phyloP scores from a whole-genome alignment of 768 basidiomycete genomes.

The Termitomyces sp. region DNA sequence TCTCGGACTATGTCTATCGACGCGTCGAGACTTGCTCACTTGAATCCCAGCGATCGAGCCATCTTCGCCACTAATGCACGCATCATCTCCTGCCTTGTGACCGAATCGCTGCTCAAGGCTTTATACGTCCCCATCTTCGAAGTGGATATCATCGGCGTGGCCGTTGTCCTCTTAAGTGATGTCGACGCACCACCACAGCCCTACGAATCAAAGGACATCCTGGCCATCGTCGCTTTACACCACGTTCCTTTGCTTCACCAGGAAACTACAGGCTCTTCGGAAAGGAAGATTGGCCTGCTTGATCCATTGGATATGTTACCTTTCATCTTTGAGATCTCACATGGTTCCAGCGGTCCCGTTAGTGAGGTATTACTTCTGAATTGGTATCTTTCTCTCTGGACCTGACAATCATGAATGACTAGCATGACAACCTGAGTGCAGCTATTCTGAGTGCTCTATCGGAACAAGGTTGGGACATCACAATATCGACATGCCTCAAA shows the following conservation, averaged over 20 bases:
- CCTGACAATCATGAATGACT: background rate
- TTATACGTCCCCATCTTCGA: slow-evolving; percentile 36
- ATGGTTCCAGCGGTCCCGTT: background rate
- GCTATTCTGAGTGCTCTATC: slow-evolving; percentile 21
- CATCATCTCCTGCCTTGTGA: slow-evolving; percentile 51
- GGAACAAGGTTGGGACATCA: slow-evolving; percentile 21
- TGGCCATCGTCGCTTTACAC: slow-evolving; percentile 42
- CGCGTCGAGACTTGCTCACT: slow-evolving; percentile 20
- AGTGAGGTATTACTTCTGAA: slow-evolving; percentile 8
- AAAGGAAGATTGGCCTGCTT: slow-evolving; percentile 39
- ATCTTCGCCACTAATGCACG: slow-evolving; percentile 43
- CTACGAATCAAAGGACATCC: slow-evolving; percentile 29
- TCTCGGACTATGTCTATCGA: slow-evolving; percentile 20
- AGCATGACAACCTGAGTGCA: slow-evolving; percentile 24
- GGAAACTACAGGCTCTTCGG: slow-evolving; percentile 21
- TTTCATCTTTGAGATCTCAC: slow-evolving; percentile 27
- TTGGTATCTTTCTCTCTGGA: background rate
- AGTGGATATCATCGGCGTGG: slow-evolving; percentile 31
- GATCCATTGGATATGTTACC: slow-evolving; percentile 53
- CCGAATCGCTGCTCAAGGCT: slow-evolving; percentile 46
- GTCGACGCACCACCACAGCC: slow-evolving; percentile 15
- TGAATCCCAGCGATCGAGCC: slow-evolving; percentile 34
- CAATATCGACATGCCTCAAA: slow-evolving; percentile 17
- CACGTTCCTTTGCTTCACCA: slow-evolving; percentile 42
- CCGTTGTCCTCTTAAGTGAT: slow-evolving; percentile 31